phyloP scores from a whole-genome alignment of 2,329 filamentous ascomycete genomes.

The Phialocephala subalpina region DNA sequence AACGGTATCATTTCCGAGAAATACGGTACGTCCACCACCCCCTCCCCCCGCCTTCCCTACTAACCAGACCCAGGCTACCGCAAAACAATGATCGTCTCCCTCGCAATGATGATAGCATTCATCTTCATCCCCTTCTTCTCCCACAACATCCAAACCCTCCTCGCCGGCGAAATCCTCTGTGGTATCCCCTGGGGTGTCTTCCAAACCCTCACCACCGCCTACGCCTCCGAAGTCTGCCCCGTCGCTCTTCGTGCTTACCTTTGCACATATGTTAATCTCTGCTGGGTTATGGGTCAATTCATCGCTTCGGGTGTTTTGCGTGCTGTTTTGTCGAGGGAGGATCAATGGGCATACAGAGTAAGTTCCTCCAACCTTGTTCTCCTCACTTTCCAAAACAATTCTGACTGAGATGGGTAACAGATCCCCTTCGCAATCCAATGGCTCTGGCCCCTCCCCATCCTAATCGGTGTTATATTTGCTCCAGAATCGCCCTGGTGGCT shows the following conservation, averaged over 20 bases:
- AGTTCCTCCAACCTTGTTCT: neutral
- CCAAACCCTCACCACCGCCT: conserved; percentile 47
- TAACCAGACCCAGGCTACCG: no score
- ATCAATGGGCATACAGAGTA: conserved; percentile 53
- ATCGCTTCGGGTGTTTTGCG: conserved; percentile 56
- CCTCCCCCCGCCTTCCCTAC: no score
- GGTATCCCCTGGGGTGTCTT: conserved; percentile 57
- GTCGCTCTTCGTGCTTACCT: conserved; percentile 43
- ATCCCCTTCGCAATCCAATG: conserved; percentile 49
- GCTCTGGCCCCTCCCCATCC: conserved; percentile 56
- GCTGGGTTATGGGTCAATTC: conserved; percentile 59
- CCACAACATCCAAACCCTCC: conserved; percentile 52
- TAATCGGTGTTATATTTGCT: conserved; percentile 53
- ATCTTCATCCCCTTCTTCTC: conserved; percentile 59
- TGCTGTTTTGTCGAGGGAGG: conserved; percentile 48
- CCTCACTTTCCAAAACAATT: neutral
- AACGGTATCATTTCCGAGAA: conserved; percentile 57
- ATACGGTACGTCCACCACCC: no score
- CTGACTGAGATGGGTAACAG: conserved; percentile 37
- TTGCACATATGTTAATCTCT: conserved; percentile 59
- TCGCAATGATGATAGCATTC: conserved; percentile 51
- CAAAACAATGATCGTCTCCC: conserved; percentile 54
- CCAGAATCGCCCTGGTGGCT: conserved; percentile 59
- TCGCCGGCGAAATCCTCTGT: conserved; percentile 56
- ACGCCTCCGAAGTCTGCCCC: conserved; percentile 47